These are phyloP conservation scores for Fabrea salina DNA, from an alignment of 169 alveolate genomes.

Conservation along the genomic window DNA sequence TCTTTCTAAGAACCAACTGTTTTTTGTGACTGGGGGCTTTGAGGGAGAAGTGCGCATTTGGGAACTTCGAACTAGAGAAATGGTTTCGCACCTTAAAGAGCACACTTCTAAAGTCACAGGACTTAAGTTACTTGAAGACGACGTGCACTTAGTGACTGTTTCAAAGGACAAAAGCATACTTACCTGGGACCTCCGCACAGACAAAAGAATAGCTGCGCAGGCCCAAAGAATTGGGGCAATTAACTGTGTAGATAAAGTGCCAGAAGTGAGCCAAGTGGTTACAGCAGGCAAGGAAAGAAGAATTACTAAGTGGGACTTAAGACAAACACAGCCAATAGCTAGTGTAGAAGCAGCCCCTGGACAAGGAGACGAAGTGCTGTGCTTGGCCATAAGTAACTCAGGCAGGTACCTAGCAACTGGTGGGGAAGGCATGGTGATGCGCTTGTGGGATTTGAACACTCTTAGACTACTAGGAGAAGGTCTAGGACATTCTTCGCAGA, in stretches of 20 bases:
- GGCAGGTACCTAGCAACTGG: constrained; percentile 77
- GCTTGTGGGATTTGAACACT: constrained; percentile 67
- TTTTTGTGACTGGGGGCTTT: constrained; percentile 77
- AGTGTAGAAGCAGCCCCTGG: constrained; percentile 59
- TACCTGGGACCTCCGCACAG: constrained; percentile 79
- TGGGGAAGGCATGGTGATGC: constrained; percentile 67
- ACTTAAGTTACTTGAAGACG: constrained; percentile 71
- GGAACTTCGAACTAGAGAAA: constrained; percentile 84
- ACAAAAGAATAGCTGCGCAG: constrained; percentile 80
- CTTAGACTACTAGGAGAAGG: constrained; percentile 67
- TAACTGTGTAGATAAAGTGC: constrained; percentile 63
- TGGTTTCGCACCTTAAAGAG: constrained; percentile 83
- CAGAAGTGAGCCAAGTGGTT: constrained; percentile 62
- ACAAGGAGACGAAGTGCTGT: constrained; percentile 72
- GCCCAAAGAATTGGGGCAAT: constrained; percentile 85
- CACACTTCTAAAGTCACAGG: constrained; percentile 78
- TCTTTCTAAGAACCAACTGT: constrained; percentile 60
- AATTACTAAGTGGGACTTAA: constrained; percentile 82
- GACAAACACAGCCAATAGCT: constrained; percentile 69
- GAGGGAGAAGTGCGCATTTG: constrained; percentile 87
- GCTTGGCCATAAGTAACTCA: constrained; percentile 62
- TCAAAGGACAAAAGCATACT: constrained; percentile 76
- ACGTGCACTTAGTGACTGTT: constrained; percentile 66
- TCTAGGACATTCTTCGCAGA: constrained; percentile 72
- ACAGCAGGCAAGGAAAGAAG: constrained; percentile 84